Evolutionary conservation across 2,329 filamentous ascomycete genomes (phyloP), one percentile per base, ranked within the genome.

Genomic region (Microcyclospora pomicola): DNA sequence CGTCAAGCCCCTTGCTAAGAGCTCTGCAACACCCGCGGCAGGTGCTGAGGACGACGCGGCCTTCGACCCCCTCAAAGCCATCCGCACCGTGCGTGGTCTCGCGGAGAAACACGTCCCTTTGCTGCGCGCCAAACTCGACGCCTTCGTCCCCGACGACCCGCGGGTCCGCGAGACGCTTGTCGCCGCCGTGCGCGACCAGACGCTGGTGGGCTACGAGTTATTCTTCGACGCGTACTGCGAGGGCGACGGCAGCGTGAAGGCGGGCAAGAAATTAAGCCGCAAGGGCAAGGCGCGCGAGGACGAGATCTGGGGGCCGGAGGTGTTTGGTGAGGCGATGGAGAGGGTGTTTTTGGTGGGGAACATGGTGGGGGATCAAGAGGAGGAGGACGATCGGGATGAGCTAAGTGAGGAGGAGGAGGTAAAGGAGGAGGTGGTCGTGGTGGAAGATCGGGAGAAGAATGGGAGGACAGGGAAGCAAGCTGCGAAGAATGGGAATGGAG

Each of bases 161-260:
- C 64, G 76, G 16, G 80, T 75, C 40, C 67, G 71, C 40, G 77
- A 80, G 54, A 80, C 77, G 24, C 64, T 81, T 7, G 73, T 80
- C 4, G 73, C 70, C 11, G 77, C 77, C 2, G 75, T 80, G 15
- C 68, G 77, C 54, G 76, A 79, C 50, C 69, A 70, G 44, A 72
- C 78, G 11, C 66, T 75, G 12, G 67, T 73, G 51, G 65, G 65
- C 9, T 81, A 81, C 48, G 75, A 80, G 51, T 68, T 71, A 5
- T 80, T 77, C 59, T 75, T 75, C 43, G 73, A 77, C 24, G 62
- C 60, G 15, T 68, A 68, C 44, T 59, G 62, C 7, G 66, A 60
- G 36, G 53, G 53, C 14, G 50, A 50, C 9, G 12, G 30, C 6
- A 31, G 12, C 14, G 30, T 9, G 12, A 15, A 31, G 14, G 30